phyloP scores from a whole-genome alignment of 2,329 filamentous ascomycete genomes.

The Ilyonectria sp. region DNA sequence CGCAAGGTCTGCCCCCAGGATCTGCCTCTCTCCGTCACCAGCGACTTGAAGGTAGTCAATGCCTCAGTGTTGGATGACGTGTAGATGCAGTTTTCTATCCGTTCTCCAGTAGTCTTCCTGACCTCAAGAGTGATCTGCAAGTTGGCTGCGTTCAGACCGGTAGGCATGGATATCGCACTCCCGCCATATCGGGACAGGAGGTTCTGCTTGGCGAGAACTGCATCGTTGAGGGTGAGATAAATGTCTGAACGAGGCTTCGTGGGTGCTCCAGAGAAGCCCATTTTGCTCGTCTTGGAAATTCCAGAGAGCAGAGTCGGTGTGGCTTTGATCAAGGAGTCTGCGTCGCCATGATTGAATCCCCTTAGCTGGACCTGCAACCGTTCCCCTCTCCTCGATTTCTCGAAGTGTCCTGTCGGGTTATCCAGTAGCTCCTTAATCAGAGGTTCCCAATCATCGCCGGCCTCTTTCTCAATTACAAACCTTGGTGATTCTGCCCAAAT shows the following conservation, averaged over 20 bases:
- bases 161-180: slow-evolving; percentile 80
- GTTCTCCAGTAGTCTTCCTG: slow-evolving; percentile 81
- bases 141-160: slow-evolving; percentile 76
- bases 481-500: slow-evolving; percentile 80
- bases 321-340: slow-evolving; percentile 84
- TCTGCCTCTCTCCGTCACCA: slow-evolving; percentile 83
- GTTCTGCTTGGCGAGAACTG: slow-evolving; percentile 83
- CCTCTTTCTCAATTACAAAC: slow-evolving; percentile 69
- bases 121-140: slow-evolving; percentile 93
- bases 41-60: slow-evolving; percentile 90
- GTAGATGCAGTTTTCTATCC: slow-evolving; percentile 90
- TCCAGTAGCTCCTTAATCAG: slow-evolving; percentile 81
- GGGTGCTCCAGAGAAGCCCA: slow-evolving; percentile 94
- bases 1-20: slow-evolving; percentile 92
- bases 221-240: slow-evolving; percentile 88
- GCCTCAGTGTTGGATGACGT: slow-evolving; percentile 85
- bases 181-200: slow-evolving; percentile 77
- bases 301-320: slow-evolving; percentile 91
- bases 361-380: slow-evolving; percentile 85
- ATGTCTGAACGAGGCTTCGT: slow-evolving; percentile 93
- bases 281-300: slow-evolving; percentile 85
- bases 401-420: slow-evolving; percentile 81
- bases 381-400: slow-evolving; percentile 80
- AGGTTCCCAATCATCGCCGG: slow-evolving; percentile 79
- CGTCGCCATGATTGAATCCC: slow-evolving; percentile 83